Conservation (phyloP, 345 rosid species). For the Eucalyptus globulus region DNA sequence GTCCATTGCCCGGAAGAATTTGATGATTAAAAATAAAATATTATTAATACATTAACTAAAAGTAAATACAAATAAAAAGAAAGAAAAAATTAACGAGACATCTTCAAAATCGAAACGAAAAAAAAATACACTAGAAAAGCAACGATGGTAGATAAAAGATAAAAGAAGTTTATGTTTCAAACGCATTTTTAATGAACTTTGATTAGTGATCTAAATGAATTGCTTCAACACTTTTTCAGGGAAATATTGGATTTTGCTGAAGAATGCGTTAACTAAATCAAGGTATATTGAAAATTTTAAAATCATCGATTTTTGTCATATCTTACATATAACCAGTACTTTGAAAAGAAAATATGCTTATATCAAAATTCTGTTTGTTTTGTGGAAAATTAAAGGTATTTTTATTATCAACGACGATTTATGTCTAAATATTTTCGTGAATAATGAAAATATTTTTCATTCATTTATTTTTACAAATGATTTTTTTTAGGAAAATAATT, state of each 20-base stretch:
- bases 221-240: background rate
- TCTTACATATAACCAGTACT: background rate
- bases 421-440: too few relatives aligned
- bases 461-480: background rate
- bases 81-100: background rate
- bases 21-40: background rate
- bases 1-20: background rate
- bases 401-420: accelerated
- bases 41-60: background rate
- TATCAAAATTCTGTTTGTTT: background rate
- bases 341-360: too few relatives aligned
- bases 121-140: background rate
- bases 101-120: background rate
- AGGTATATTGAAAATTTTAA: background rate
- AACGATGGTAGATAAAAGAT: background rate
- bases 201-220: background rate
- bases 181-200: background rate
- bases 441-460: background rate
- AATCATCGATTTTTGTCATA: background rate
- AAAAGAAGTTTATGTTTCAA: background rate
- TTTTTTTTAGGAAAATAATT: background rate
- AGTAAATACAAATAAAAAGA: background rate
- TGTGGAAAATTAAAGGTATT: background rate
- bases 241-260: background rate
- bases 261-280: background rate